Evolutionary conservation across 768 basidiomycete genomes (phyloP).

Genomic region (Serpula lacrymans): DNA sequence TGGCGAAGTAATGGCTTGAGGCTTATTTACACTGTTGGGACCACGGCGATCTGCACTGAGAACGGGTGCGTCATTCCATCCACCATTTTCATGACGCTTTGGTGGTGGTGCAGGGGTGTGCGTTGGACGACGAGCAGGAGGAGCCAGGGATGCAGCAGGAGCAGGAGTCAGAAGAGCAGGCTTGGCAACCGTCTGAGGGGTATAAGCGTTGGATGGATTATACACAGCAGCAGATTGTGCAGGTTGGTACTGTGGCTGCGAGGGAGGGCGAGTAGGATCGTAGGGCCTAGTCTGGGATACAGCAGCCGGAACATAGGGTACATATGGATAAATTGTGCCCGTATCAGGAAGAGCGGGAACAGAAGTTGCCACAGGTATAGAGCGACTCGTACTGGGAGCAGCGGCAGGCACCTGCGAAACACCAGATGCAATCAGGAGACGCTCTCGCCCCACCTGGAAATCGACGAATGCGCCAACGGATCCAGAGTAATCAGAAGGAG

Average conservation of each 20-base stretch:
- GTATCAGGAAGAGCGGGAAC: slow-evolving; percentile 18
- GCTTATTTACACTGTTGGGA: slow-evolving; percentile 53
- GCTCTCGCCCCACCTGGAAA: slow-evolving; percentile 42
- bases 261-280: slow-evolving; percentile 24
- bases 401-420: slow-evolving; percentile 25
- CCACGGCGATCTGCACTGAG: slow-evolving; percentile 45
- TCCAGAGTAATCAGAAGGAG: slow-evolving; percentile 76
- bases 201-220: slow-evolving; percentile 8
- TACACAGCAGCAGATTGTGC: slow-evolving; percentile 1
- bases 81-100: slow-evolving; percentile 66
- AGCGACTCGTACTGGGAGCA: slow-evolving; percentile 27
- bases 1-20: slow-evolving; percentile 76
- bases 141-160: slow-evolving; percentile 33
- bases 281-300: slow-evolving; percentile 26
- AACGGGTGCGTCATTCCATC: slow-evolving; percentile 90
- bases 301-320: slow-evolving; percentile 10
- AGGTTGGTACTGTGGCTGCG: slow-evolving; percentile 13
- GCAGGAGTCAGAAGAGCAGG: slow-evolving; percentile 40
- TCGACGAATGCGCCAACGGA: slow-evolving; percentile 38
- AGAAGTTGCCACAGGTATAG: slow-evolving; percentile 34
- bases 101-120: slow-evolving; percentile 49
- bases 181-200: slow-evolving; percentile 30
- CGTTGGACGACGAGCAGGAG: slow-evolving; percentile 43
- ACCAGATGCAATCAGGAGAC: slow-evolving; percentile 41
- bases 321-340: slow-evolving; percentile 2